phyloP scores from a whole-genome alignment of 164 flowering plant species.

The Liquidambar formosana region DNA sequence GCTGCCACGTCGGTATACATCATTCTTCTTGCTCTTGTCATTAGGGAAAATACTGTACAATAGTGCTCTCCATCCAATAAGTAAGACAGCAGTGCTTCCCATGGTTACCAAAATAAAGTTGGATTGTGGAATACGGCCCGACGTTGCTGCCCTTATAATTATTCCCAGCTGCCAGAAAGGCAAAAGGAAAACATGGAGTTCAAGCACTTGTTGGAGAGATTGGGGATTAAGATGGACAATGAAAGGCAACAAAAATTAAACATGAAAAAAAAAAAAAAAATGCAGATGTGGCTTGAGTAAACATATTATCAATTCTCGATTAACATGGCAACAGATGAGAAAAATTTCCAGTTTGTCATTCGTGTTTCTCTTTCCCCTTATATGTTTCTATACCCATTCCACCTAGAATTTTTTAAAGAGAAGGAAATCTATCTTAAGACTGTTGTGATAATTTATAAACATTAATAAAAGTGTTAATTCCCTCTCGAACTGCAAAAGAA shows the following conservation, averaged over 20 bases:
- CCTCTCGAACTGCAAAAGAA: not conserved
- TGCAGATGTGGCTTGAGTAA: not conserved
- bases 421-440: too few relatives aligned
- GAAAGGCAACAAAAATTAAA: not conserved
- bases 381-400: too few relatives aligned
- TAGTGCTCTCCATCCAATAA: conserved; percentile 89
- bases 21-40: conserved; percentile 57
- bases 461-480: not conserved
- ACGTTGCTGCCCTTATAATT: conserved; percentile 52
- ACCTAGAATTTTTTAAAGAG: not conserved
- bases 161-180: conserved; percentile 67
- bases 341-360: too few relatives aligned
- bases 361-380: too few relatives aligned
- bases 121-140: conserved; percentile 68
- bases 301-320: not conserved
- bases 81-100: conserved; percentile 83
- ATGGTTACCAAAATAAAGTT: conserved; percentile 68
- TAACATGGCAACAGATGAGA: not conserved
- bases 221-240: not conserved
- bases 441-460: too few relatives aligned
- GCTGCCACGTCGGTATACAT: conserved; percentile 73
- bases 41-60: conserved; percentile 48
- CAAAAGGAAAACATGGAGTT: not conserved
- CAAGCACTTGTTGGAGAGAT: not conserved
- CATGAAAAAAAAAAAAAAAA: too few relatives aligned